Evolutionary conservation across 495 filamentous ascomycete genomes (phyloP), one percentile per base, ranked within the genome.

Genomic region (Sordaria brevicollis): DNA sequence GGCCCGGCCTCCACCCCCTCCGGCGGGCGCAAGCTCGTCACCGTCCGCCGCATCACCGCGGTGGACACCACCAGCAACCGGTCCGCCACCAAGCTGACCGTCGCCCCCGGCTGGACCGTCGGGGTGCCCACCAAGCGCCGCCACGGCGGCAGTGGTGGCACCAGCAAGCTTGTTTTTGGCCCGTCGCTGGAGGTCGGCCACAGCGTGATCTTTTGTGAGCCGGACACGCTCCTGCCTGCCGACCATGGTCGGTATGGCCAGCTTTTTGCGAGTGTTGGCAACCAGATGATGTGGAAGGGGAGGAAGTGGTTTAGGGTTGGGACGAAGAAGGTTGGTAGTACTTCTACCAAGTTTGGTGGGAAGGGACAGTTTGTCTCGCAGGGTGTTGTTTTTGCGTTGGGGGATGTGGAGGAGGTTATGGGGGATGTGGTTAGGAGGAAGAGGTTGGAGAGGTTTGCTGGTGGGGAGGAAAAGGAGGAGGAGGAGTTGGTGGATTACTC

Each of bases 41-140:
- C 73, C 0, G 65, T 75, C 49, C 65, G 69, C 4, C 17, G 5
- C 8, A 67, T 76, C 37, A n/a, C 35, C 2, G 15, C 67, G 0
- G 21, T 74, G 11, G 21, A 13, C 0, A 6, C 4, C 0, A 19
- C 68, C 35, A 57, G 34, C 11, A 9, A 37, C 1, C 0, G 25
- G n/a, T n/a, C n/a, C n/a, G n/a, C n/a, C 11, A 38, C 35, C 19
- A 25, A 72, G 0, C 21, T 65, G 3, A 66, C 11, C 19, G 43
- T 78, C 13, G 74, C 74, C n/a, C n/a, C n/a, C 41, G 74, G 71
- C 25, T 78, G 76, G 76, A 73, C 33, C 11, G 71, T 77, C 3
- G 33, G 74, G 0, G 54, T 67, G n/a, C n/a, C n/a, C n/a, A n/a
- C n/a, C 5, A 65, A 43, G 29, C 74, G 69, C 2, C 2, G n/a